A percentile compares a stretch with the other conserved stretches of the same genome.
Evolutionary conservation across 2,329 filamentous ascomycete species (phyloP).

Genomic region (Fusarium chlamydosporum): DNA sequence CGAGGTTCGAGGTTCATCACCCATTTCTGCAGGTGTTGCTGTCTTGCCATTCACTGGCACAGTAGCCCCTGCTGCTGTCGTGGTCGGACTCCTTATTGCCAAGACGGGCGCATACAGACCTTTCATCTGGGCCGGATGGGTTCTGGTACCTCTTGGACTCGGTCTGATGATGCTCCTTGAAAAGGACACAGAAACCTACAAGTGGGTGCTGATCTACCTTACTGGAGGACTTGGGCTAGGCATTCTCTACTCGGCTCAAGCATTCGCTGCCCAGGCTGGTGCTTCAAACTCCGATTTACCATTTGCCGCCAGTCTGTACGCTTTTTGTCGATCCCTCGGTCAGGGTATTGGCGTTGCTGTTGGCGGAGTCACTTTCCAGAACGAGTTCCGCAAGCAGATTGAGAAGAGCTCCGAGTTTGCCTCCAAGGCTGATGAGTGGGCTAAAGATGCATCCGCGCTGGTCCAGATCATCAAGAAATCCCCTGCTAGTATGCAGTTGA

Average conservation of each 20-base stretch:
- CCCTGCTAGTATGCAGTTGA: conserved; percentile 50
- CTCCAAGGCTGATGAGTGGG: conserved; percentile 59
- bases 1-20: conserved; percentile 43
- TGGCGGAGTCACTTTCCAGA: conserved; percentile 79
- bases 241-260: conserved; percentile 74
- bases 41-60: conserved; percentile 72
- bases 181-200: conserved; percentile 63
- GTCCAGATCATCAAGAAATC: conserved; percentile 63
- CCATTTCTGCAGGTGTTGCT: conserved; percentile 60
- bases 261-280: conserved; percentile 72
- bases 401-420: conserved; percentile 63
- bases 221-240: conserved; percentile 73
- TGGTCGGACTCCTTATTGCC: conserved; percentile 69
- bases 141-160: conserved; percentile 69
- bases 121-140: conserved; percentile 74
- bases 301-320: conserved; percentile 73
- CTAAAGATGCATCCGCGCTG: conserved; percentile 70
- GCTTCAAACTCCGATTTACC: conserved; percentile 59
- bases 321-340: conserved; percentile 72
- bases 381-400: conserved; percentile 69
- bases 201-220: conserved; percentile 74
- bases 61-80: conserved; percentile 71
- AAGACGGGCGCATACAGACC: conserved; percentile 71
- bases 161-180: conserved; percentile 68
- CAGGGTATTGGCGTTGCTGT: conserved; percentile 76